Evolutionary conservation across 768 basidiomycete species (phyloP).

Genomic region (Clitopilus passeckerianus): DNA sequence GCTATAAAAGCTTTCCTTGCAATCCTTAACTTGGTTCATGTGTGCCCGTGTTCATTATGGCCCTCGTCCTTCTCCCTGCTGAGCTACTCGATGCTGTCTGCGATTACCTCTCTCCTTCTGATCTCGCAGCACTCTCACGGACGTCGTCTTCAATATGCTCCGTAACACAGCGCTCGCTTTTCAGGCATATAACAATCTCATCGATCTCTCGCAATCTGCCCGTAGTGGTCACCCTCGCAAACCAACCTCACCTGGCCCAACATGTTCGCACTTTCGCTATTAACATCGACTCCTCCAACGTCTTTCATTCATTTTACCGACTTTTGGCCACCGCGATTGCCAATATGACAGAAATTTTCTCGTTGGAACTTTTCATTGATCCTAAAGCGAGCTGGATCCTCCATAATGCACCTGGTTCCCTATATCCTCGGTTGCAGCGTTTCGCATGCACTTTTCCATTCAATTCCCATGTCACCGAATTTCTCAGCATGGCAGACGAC

Average conservation of each 20-base stretch:
- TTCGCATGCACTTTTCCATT: conserved; percentile 61
- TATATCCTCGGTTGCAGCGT: conserved; percentile 44
- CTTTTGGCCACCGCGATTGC: conserved; percentile 48
- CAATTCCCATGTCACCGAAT: conserved; percentile 51
- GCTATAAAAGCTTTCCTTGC: background rate
- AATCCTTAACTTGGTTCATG: conserved; percentile 1
- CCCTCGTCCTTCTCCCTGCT: conserved; percentile 42
- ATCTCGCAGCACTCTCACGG: conserved; percentile 47
- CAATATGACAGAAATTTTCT: conserved; percentile 55
- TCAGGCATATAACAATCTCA: conserved; percentile 49
- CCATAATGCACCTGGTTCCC: conserved; percentile 16
- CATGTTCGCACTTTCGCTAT: conserved; percentile 61
- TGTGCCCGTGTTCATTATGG: conserved; percentile 26
- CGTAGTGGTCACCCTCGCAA: conserved; percentile 53
- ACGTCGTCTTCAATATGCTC: conserved; percentile 35
- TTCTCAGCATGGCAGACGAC: conserved; percentile 50
- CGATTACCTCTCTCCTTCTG: conserved; percentile 17
- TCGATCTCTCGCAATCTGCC: conserved; percentile 37
- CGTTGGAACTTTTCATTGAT: conserved; percentile 54
- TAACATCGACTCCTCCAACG: conserved; percentile 35
- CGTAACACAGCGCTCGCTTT: conserved; percentile 59
- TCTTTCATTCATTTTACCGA: conserved; percentile 43
- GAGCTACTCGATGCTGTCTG: conserved; percentile 60
- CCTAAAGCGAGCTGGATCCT: conserved; percentile 52
- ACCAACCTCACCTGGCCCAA: conserved; percentile 49